phyloP scores from a whole-genome alignment of 768 basidiomycete genomes.

The Suillus hirtellus region DNA sequence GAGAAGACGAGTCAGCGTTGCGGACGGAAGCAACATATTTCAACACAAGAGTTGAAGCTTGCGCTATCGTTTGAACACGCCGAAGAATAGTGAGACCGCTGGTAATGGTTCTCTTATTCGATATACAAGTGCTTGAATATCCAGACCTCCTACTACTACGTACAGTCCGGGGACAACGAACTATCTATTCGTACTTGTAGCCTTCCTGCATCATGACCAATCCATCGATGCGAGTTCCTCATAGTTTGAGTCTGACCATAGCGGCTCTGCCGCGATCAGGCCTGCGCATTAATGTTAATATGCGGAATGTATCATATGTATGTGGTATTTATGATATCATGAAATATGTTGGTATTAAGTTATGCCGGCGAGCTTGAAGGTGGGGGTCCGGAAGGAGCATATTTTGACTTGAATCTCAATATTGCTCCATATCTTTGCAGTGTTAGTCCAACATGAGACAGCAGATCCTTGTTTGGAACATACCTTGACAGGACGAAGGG shows the following conservation, averaged over 20 bases:
- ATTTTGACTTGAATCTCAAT: constrained; percentile 44
- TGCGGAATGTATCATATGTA: no score
- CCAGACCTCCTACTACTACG: no score
- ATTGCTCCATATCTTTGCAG: constrained; percentile 38
- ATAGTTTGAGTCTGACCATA: no score
- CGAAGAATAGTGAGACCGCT: not conserved
- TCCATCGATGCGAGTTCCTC: no score
- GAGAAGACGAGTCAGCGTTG: not conserved
- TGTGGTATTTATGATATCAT: no score
- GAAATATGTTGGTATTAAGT: not conserved
- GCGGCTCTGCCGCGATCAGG: no score
- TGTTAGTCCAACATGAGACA: not conserved
- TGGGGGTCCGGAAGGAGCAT: constrained; percentile 33
- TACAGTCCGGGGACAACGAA: no score
- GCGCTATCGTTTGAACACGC: not conserved
- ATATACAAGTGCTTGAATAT: no score
- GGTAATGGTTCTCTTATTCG: not conserved
- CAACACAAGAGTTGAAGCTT: not conserved
- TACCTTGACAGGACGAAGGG: constrained; percentile 45
- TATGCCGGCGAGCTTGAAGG: constrained; percentile 16
- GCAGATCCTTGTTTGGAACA: not conserved
- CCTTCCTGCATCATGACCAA: no score
- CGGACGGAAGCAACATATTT: constrained; percentile 4
- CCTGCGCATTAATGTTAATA: no score
- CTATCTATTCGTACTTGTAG: no score